Percentiles rank a stretch among this genome's conserved stretches.
These are phyloP conservation scores for Mortierella polycephala DNA, from an alignment of 371 early-diverging fungal species.

Conservation along the genomic window DNA sequence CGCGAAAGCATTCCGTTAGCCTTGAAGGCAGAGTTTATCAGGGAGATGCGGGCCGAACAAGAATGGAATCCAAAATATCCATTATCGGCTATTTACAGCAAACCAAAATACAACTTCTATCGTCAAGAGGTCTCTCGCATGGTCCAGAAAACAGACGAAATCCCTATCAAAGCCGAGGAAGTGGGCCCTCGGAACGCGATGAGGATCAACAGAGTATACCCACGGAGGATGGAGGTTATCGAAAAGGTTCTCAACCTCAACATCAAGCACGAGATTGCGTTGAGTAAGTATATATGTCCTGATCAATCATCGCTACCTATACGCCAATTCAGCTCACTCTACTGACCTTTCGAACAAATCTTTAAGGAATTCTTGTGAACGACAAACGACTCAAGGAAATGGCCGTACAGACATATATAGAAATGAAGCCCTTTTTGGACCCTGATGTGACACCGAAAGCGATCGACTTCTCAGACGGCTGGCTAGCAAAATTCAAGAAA, in stretches of 20 bases:
- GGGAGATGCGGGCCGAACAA: not conserved
- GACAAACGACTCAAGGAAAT: not conserved
- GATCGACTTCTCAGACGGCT: conserved; percentile 2
- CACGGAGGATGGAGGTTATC: conserved; percentile 7
- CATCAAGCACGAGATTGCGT: not conserved
- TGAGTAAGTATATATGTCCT: not conserved
- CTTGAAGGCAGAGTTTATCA: conserved; percentile 4
- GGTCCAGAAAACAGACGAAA: not conserved
- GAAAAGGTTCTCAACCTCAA: not conserved
- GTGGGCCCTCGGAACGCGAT: not conserved
- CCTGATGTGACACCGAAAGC: not conserved
- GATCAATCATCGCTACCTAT: not conserved
- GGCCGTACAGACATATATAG: not conserved
- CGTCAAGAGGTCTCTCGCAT: not conserved
- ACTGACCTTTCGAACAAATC: too few relatives aligned
- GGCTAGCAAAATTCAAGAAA: not conserved
- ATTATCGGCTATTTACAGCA: not conserved
- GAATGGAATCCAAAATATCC: not conserved
- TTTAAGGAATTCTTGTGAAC: conserved; percentile 4
- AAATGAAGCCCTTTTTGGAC: not conserved
- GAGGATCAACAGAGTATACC: conserved; percentile 9
- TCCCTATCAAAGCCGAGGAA: not conserved
- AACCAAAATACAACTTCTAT: not conserved
- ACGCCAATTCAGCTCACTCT: too few relatives aligned
- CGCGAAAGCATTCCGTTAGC: not conserved